Evolutionary conservation across 371 early-diverging fungal species (phyloP).

Genomic region (Chytridium lagenaria): DNA sequence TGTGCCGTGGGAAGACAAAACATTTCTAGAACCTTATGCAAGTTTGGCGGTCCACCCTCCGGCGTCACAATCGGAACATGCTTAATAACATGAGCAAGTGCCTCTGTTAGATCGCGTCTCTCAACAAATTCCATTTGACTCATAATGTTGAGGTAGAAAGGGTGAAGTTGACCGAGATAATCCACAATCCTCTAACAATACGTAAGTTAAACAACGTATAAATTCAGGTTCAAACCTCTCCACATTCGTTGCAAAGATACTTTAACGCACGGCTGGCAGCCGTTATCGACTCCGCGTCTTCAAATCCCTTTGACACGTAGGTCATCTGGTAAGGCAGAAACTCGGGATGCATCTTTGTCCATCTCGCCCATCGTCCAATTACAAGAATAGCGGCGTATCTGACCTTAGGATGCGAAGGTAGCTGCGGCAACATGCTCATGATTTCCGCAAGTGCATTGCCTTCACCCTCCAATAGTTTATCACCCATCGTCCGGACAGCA

Average conservation of each 20-base stretch:
- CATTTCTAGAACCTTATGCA: conserved; percentile 72
- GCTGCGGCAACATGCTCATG: conserved; percentile 81
- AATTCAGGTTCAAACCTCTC: conserved; percentile 68
- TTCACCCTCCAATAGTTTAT: conserved; percentile 75
- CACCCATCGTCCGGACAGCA: conserved; percentile 90
- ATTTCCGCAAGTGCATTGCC: conserved; percentile 82
- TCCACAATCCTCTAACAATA: conserved; percentile 59
- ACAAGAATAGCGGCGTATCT: conserved; percentile 94
- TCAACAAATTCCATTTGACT: conserved; percentile 74
- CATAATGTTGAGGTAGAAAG: conserved; percentile 73
- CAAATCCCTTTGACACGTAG: conserved; percentile 83
- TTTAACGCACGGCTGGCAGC: conserved; percentile 89
- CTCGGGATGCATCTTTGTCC: conserved; percentile 89
- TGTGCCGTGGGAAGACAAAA: conserved; percentile 87
- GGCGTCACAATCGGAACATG: conserved; percentile 65
- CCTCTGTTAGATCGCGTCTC: conserved; percentile 82
- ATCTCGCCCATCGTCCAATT: conserved; percentile 91
- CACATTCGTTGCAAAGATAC: conserved; percentile 88
- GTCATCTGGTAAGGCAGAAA: conserved; percentile 87
- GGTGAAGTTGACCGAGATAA: conserved; percentile 75
- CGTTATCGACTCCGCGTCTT: conserved; percentile 71
- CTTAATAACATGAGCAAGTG: conserved; percentile 84
- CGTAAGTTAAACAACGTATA: conserved; percentile 10
- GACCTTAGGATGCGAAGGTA: conserved; percentile 90
- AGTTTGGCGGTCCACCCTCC: conserved; percentile 38